These are phyloP conservation scores for Vanilla planifolia DNA, from an alignment of 106 monocot species.

Conservation along the genomic window DNA sequence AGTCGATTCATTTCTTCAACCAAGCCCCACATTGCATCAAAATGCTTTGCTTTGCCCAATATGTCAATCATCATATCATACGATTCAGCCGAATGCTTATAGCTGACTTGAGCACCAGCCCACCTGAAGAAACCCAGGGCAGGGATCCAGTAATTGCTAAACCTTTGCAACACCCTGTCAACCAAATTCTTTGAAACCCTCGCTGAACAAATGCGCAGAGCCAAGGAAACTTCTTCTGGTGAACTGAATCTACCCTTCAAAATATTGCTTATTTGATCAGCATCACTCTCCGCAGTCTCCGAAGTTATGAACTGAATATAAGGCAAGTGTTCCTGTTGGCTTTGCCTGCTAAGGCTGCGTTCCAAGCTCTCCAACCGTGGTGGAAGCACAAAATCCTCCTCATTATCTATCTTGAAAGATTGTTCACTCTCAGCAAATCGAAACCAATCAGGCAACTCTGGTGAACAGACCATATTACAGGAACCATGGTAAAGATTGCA, in stretches of 20 bases:
- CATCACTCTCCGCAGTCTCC: constrained; percentile 16
- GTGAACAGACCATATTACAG: constrained; percentile 29
- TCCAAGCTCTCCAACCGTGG: constrained; percentile 26
- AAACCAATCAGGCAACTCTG: constrained; percentile 66
- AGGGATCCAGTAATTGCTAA: constrained; percentile 64
- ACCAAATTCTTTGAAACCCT: constrained; percentile 36
- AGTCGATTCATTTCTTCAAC: constrained; percentile 49
- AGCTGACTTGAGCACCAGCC: constrained; percentile 34
- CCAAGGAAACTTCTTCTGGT: constrained; percentile 34
- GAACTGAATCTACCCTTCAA: constrained; percentile 38
- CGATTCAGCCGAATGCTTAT: constrained; percentile 38
- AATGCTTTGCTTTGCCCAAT: constrained; percentile 75
- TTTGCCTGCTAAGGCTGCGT: not conserved
- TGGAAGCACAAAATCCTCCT: constrained; percentile 78
- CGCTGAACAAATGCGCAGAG: constrained; percentile 33
- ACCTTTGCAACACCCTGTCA: constrained; percentile 47
- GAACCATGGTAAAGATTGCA: constrained; percentile 10
- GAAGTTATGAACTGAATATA: not conserved
- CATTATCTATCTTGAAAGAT: constrained; percentile 14
- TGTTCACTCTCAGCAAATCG: constrained; percentile 17
- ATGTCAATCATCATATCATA: constrained; percentile 84
- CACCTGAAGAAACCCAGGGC: constrained; percentile 91
- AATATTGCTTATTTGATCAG: constrained; percentile 31
- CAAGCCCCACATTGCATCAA: constrained; percentile 73
- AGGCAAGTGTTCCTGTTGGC: not conserved